A percentile compares a stretch with the other conserved stretches of the same genome.
These are phyloP conservation scores for Eucalyptus camaldulensis DNA, from an alignment of 345 rosid species.

Conservation along the genomic window DNA sequence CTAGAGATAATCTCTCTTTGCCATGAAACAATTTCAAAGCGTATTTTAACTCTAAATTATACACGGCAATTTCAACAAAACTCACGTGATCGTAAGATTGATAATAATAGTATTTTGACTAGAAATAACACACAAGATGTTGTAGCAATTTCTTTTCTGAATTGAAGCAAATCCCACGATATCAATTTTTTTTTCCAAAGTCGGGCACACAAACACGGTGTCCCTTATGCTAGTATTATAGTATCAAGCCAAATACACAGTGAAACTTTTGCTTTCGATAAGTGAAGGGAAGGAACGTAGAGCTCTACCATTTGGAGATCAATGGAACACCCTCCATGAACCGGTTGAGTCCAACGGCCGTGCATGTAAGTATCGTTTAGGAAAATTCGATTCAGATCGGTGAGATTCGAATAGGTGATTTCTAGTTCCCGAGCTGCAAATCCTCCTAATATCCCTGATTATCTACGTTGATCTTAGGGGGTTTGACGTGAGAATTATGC, in stretches of 20 bases:
- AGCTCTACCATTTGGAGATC: not conserved
- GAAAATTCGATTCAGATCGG: not conserved
- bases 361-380: not conserved
- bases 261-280: not conserved
- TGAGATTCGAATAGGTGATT: not conserved
- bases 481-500: not conserved
- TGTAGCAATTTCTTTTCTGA: not conserved
- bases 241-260: no score
- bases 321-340: not conserved
- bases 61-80: not conserved
- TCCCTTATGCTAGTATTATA: not conserved
- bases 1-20: not conserved
- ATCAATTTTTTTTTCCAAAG: not conserved
- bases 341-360: not conserved
- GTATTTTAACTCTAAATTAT: not conserved
- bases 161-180: not conserved
- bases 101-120: not conserved
- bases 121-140: not conserved
- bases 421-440: not conserved
- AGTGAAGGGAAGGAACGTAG: not conserved
- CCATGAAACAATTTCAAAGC: not conserved
- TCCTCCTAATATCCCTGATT: not conserved
- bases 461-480: not conserved
- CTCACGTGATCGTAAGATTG: not conserved
- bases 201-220: not conserved